Percentiles rank a stretch among this genome's conserved stretches.
These are phyloP conservation scores for Sanghuangporus weigelae DNA, from an alignment of 1,284 basidiomycete species.

Conservation along the genomic window DNA sequence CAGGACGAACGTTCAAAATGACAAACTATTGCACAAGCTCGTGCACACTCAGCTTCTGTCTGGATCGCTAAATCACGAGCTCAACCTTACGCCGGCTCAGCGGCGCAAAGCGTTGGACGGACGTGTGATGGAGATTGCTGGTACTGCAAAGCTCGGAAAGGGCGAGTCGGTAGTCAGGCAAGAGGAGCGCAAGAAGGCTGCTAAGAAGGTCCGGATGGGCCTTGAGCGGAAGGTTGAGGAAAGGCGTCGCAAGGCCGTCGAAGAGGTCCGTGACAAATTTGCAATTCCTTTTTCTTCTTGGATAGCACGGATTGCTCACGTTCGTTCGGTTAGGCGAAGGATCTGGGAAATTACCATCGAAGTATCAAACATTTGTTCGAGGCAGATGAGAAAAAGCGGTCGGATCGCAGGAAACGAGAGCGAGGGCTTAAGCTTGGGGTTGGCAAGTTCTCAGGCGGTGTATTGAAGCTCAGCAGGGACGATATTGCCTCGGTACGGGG, in stretches of 20 bases:
- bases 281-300: constrained; percentile 4
- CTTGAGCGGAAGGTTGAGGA: constrained; percentile 56
- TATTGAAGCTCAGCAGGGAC: constrained; percentile 53
- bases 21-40: constrained; percentile 66
- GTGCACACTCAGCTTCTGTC: constrained; percentile 74
- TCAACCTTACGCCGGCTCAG: constrained; percentile 58
- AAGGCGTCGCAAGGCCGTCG: constrained; percentile 45
- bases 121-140: constrained; percentile 64
- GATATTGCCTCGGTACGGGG: constrained; percentile 49
- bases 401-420: constrained; percentile 41
- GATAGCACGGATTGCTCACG: constrained; percentile 10
- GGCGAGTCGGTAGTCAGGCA: constrained; percentile 57
- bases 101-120: constrained; percentile 67
- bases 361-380: constrained; percentile 63
- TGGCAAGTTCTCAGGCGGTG: constrained; percentile 66
- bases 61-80: constrained; percentile 56
- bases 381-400: constrained; percentile 29
- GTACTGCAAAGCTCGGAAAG: constrained; percentile 60
- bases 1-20: constrained; percentile 70
- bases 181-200: constrained; percentile 59
- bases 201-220: constrained; percentile 66
- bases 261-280: constrained; percentile 48
- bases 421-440: constrained; percentile 71
- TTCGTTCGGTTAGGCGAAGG: constrained; percentile 55
- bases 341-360: constrained; percentile 76